Base-by-base conservation (phyloP, 1,284 basidiomycete genomes). In the Heterobasidion annosum region DNA sequence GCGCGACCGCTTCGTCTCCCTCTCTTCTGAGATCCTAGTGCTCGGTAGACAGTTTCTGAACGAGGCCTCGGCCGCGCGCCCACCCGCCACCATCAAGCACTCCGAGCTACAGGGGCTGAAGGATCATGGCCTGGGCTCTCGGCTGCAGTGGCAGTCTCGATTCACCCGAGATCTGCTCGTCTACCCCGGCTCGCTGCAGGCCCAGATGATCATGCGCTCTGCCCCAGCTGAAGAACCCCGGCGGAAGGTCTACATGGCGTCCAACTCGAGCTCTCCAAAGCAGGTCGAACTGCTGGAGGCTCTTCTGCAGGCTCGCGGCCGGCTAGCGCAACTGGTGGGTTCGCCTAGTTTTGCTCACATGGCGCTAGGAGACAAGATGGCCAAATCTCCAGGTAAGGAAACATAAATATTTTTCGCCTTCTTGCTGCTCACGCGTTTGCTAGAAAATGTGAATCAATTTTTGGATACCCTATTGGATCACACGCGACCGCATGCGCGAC, bases 341-440 rank as follows among this genome's bases (percentile, higher is more conserved):
- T 82, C 83, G 62, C 74, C 83, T 46, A 93, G 87, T 59, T 98
- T 82, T 73, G 91, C 84, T 0, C 82, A 91, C 57, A 88, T 96
- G 77, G 81, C 85, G 1, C 75, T 97, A 7, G 79, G 82, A 34
- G 93, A 97, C 69, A 98, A 96, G 73, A 98, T 98, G 94, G 93
- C 93, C 4, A 91, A 88, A 69, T 88, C 81, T 44, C 93, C 93
- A 50, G 85, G 88, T 85, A 57, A 58, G 79, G 57, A 50, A 6
- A 13, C n/a, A 12, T 32, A 25, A 33, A 18, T 47, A 25, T 3
- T 16, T n/a, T 7, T 34, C 25, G 19, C 1, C 13, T 34, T 8
- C 35, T 2, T 34, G 18, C 16, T 54, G 55, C 58, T 57, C 51
- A 50, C 37, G 16, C 32, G n/a, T 9, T 50, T 18, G 6, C 6